These are phyloP conservation scores for Alternaria alternata DNA, from an alignment of 2,329 filamentous ascomycete genomes.

Conservation along the genomic window DNA sequence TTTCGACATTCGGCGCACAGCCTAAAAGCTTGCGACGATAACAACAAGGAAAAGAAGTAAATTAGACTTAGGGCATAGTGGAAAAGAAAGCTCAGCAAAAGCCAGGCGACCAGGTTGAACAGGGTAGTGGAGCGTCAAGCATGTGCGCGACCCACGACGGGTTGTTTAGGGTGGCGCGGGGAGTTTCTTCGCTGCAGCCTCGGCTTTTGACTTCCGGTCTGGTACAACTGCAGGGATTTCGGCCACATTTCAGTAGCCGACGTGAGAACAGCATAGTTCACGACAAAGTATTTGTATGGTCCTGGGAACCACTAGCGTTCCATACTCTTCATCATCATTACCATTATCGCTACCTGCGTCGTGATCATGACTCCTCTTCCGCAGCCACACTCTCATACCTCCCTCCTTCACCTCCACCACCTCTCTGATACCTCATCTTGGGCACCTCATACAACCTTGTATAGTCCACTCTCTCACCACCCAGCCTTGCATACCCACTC, in stretches of 20 bases:
- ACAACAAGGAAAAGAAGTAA: neutral
- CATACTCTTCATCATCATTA: conserved; percentile 11
- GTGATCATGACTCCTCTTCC: conserved; percentile 38
- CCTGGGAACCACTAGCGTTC: neutral
- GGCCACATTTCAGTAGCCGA: conserved; percentile 18
- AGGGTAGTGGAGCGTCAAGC: conserved; percentile 13
- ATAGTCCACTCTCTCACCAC: conserved; percentile 84
- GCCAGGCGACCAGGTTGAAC: conserved; percentile 6
- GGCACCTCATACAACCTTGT: conserved; percentile 89
- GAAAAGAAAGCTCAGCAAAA: conserved; percentile 7
- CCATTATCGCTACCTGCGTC: conserved; percentile 2
- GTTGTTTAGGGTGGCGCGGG: conserved; percentile 27
- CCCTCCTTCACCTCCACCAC: conserved; percentile 45
- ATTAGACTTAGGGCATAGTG: conserved; percentile 19
- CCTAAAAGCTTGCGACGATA: neutral
- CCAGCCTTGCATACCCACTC: conserved; percentile 77
- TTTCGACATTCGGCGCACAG: conserved; percentile 14
- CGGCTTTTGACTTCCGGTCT: conserved; percentile 21
- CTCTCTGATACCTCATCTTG: conserved; percentile 66
- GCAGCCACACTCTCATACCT: conserved; percentile 67
- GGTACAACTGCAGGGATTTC: conserved; percentile 6
- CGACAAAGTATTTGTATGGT: neutral
- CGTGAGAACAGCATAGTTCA: neutral
- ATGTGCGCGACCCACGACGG: conserved; percentile 24
- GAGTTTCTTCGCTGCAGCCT: conserved; percentile 31